Percentiles rank a stretch among this genome's conserved stretches.
phyloP scores from a whole-genome alignment of 345 rosid species.

The Pugionium cornutum region DNA sequence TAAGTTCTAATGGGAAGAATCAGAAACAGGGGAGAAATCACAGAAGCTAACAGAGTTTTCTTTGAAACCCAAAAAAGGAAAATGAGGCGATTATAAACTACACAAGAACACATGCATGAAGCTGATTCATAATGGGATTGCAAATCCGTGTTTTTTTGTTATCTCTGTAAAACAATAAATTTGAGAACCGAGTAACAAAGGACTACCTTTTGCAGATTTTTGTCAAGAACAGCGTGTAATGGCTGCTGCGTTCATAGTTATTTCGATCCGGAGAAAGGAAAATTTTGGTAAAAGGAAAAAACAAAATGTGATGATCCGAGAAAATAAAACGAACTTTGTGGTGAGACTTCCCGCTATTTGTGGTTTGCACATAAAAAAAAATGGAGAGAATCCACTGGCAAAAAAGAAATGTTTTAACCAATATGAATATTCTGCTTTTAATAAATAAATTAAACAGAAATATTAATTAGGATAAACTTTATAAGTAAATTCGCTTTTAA shows the following conservation, averaged over 20 bases:
- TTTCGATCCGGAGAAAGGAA: background rate
- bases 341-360: constrained; percentile 39
- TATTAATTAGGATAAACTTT: too few species aligned
- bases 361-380: constrained; percentile 13
- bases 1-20: too few species aligned
- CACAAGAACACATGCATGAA: constrained; percentile 1
- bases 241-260: constrained; percentile 11
- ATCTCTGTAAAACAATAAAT: background rate
- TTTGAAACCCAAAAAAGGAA: background rate
- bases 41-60: too few species aligned
- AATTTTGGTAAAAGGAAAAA: constrained; percentile 10
- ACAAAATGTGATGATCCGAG: constrained; percentile 42
- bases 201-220: constrained; percentile 26
- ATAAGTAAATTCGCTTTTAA: too few species aligned
- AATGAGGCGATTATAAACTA: background rate
- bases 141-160: background rate
- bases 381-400: too few species aligned
- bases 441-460: too few species aligned
- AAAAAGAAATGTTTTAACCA: too few species aligned
- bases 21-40: too few species aligned
- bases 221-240: constrained; percentile 18
- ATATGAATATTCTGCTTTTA: too few species aligned
- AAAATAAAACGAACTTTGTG: constrained; percentile 43
- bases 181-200: background rate
- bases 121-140: constrained; percentile 16